Evolutionary conservation across 164 flowering plant species (phyloP).

Genomic region (Stephania cephalantha): DNA sequence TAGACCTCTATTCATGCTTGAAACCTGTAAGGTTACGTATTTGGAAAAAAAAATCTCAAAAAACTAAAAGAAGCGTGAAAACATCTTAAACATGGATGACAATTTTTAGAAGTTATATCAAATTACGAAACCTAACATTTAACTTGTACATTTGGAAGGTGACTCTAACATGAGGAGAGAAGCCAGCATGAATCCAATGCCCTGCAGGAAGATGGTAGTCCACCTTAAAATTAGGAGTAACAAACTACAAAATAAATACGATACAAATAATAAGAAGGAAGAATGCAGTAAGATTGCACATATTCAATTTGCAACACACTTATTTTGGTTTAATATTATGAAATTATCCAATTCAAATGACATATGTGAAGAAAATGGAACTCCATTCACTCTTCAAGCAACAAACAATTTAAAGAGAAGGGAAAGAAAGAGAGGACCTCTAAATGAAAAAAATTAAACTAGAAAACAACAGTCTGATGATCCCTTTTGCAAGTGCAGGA

Average conservation of each 20-base stretch:
- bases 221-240: slow-evolving; percentile 68
- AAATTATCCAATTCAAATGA: background rate
- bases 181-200: slow-evolving; percentile 98
- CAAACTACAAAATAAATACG: slow-evolving; percentile 45
- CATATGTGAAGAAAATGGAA: too few relatives aligned
- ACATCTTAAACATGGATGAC: background rate
- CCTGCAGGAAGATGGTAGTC: slow-evolving; percentile 95
- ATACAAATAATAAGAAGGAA: background rate
- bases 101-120: background rate
- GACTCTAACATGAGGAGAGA: slow-evolving; percentile 86
- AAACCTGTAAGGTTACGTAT: slow-evolving; percentile 33
- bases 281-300: background rate
- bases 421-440: background rate
- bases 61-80: background rate
- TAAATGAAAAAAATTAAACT: background rate
- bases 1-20: slow-evolving; percentile 44
- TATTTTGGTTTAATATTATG: background rate
- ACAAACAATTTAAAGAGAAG: background rate
- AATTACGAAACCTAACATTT: background rate
- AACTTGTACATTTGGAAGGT: background rate
- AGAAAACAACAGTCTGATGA: background rate
- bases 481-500: background rate
- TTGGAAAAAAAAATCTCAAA: background rate
- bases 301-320: background rate
- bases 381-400: background rate